A percentile compares a stretch with the other conserved stretches of the same genome.
These are phyloP conservation scores for Trypanosoma congolense DNA, from an alignment of 208 protist species.

Conservation along the genomic window DNA sequence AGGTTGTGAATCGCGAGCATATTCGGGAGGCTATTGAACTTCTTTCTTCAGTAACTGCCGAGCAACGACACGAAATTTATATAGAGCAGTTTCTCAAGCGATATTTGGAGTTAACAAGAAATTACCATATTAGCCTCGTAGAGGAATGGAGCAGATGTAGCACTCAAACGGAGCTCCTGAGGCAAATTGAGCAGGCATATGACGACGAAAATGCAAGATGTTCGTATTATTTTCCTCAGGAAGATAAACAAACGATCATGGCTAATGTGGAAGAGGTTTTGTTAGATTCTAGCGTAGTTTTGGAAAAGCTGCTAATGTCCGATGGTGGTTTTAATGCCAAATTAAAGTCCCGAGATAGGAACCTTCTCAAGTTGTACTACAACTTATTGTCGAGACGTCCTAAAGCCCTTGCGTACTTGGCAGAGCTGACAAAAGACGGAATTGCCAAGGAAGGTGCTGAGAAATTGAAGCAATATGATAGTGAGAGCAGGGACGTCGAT, in stretches of 20 bases:
- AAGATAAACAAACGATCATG: conserved; percentile 55
- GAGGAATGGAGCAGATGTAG: conserved; percentile 29
- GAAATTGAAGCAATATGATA: conserved; percentile 35
- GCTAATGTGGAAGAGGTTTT: conserved; percentile 51
- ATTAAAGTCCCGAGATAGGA: conserved; percentile 41
- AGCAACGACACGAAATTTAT: conserved; percentile 59
- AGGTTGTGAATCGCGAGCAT: conserved; percentile 32
- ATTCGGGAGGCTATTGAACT: conserved; percentile 61
- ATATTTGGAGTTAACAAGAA: conserved; percentile 47
- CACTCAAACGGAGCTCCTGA: conserved; percentile 37
- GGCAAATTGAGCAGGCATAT: conserved; percentile 31
- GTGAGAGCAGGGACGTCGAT: conserved; percentile 46
- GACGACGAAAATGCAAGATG: conserved; percentile 51
- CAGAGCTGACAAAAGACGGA: conserved; percentile 32
- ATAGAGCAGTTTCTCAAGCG: conserved; percentile 64
- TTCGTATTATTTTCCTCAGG: conserved; percentile 46
- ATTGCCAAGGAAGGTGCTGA: conserved; percentile 52
- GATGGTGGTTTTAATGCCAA: conserved; percentile 39
- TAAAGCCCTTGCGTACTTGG: conserved; percentile 40
- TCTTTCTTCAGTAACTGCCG: conserved; percentile 69
- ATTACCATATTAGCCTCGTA: conserved; percentile 46
- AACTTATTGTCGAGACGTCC: conserved; percentile 49
- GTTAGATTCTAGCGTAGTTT: conserved; percentile 39
- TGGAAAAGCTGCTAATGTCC: conserved; percentile 37
- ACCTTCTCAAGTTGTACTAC: conserved; percentile 49